phyloP scores from a whole-genome alignment of 257 asterid genomes.

The Solanum virginianum region DNA sequence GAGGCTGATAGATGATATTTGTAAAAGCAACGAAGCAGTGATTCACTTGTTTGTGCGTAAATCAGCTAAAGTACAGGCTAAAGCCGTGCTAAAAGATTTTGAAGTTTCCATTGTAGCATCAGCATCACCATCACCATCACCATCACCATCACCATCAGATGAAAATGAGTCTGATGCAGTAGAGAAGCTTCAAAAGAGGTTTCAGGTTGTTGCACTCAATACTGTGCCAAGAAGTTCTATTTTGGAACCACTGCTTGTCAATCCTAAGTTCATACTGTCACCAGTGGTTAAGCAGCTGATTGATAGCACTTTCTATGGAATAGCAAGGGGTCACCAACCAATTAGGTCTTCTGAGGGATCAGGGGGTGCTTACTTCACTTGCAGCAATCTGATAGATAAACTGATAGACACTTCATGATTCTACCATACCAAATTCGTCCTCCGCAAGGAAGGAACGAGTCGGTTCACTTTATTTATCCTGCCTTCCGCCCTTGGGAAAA shows the following conservation, averaged over 20 bases:
- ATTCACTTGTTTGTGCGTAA: slow-evolving; percentile 56
- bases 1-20: slow-evolving; percentile 52
- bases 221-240: slow-evolving; percentile 14
- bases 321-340: slow-evolving; percentile 39
- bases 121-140: slow-evolving; percentile 6
- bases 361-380: slow-evolving; percentile 58
- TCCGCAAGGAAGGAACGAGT: too few relatives aligned
- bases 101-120: slow-evolving; percentile 48
- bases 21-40: slow-evolving; percentile 42
- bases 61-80: slow-evolving; percentile 42
- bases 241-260: slow-evolving; percentile 32
- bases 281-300: slow-evolving; percentile 35
- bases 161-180: slow-evolving; percentile 13
- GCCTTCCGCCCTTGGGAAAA: too few relatives aligned
- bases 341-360: slow-evolving; percentile 59
- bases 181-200: slow-evolving; percentile 13
- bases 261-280: slow-evolving; percentile 27
- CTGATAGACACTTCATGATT: neutral
- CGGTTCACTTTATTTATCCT: too few relatives aligned
- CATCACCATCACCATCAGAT: slow-evolving; percentile 11
- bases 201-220: slow-evolving; percentile 9
- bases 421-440: too few relatives aligned
- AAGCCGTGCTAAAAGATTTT: slow-evolving; percentile 35
- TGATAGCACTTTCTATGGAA: slow-evolving; percentile 36
- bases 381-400: neutral